Evolutionary conservation across 116 monocot genomes (phyloP).

Genomic region (Dioscorea cayenensis): DNA sequence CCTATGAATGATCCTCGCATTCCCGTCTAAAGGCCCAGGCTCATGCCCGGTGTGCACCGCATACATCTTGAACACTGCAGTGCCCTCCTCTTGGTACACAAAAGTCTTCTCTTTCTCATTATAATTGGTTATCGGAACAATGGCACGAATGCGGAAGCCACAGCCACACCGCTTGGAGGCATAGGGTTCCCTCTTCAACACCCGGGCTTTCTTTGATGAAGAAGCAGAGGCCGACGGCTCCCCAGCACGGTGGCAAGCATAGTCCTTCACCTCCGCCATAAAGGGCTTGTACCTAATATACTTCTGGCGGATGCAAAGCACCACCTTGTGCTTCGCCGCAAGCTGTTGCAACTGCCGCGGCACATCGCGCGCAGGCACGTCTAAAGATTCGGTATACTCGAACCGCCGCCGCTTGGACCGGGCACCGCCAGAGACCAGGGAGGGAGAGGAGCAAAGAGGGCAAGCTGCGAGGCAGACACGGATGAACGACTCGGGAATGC

Average conservation of each 20-base stretch:
- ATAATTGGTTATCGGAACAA: constrained; percentile 93
- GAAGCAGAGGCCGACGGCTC: constrained; percentile 53
- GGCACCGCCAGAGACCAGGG: constrained; percentile 9
- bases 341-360: constrained; percentile 77
- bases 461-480: constrained; percentile 82
- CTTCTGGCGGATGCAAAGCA: constrained; percentile 95
- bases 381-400: constrained; percentile 95
- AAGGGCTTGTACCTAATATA: constrained; percentile 97
- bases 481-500: constrained; percentile 94
- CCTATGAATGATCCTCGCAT: constrained; percentile 93
- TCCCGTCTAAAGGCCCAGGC: constrained; percentile 90
- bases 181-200: constrained; percentile 92
- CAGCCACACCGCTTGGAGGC: constrained; percentile 97
- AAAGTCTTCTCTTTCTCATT: constrained; percentile 99
- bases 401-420: constrained; percentile 73
- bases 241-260: constrained; percentile 96
- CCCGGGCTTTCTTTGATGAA: constrained; percentile 50
- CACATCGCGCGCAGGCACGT: constrained; percentile 88
- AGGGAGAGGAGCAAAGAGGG: constrained; percentile 44
- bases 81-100: constrained; percentile 94
- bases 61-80: constrained; percentile 93
- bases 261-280: constrained; percentile 99
- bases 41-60: constrained; percentile 98
- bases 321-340: constrained; percentile 97
- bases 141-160: constrained; percentile 93